These are phyloP conservation scores for Phytophthora sansomeana DNA, from an alignment of 352 stramenopile genomes.

Conservation along the genomic window DNA sequence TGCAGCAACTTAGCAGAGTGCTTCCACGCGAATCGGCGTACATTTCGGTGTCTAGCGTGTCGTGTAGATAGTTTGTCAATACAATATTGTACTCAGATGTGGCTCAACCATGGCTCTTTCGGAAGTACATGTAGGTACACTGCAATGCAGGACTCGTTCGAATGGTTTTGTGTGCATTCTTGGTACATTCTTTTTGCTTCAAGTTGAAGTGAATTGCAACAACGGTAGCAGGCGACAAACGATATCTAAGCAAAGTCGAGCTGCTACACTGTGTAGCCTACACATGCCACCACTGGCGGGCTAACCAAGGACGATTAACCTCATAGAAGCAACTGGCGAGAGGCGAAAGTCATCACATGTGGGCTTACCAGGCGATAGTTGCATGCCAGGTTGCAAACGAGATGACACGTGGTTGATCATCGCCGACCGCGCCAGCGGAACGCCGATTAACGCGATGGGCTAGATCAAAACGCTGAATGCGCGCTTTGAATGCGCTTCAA, in stretches of 20 bases:
- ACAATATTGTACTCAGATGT: neutral
- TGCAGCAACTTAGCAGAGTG: neutral
- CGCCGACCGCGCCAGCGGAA: neutral
- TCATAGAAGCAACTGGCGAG: too few species aligned
- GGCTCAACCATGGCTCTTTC: neutral
- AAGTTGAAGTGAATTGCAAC: too few species aligned
- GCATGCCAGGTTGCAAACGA: neutral
- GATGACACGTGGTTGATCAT: neutral
- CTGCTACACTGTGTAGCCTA: too few species aligned
- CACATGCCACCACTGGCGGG: too few species aligned
- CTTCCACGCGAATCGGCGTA: slow-evolving; percentile 1
- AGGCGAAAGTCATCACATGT: too few species aligned
- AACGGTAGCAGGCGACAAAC: too few species aligned
- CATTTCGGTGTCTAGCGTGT: neutral
- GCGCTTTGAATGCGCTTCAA: slow-evolving; percentile 3
- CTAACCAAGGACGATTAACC: too few species aligned
- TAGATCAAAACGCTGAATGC: neutral
- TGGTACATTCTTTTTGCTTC: too few species aligned
- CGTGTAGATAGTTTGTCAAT: slow-evolving; percentile 7
- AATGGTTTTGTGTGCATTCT: slow-evolving; percentile 1
- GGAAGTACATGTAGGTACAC: too few species aligned
- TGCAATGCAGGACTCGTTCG: neutral
- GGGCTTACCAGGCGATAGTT: neutral
- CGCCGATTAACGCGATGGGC: neutral
- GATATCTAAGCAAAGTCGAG: too few species aligned